phyloP scores from a whole-genome alignment of 2,329 filamentous ascomycete genomes.

The Phoma herbarum region DNA sequence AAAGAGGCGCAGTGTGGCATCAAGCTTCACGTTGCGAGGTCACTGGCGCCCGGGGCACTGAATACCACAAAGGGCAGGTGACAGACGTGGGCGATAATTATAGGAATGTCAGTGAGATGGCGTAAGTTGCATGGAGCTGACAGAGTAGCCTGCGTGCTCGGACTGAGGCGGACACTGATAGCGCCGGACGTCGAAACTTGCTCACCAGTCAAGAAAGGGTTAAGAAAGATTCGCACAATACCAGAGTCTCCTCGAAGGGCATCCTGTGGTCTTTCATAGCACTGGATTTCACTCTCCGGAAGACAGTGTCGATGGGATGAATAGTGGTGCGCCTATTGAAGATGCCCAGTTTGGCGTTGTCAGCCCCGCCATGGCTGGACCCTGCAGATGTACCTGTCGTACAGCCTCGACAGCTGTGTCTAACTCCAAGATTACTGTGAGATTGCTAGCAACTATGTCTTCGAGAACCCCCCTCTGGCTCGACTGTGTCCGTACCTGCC shows the following conservation, averaged over 20 bases:
- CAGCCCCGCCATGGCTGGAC: constrained; percentile 31
- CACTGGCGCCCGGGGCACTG: background rate
- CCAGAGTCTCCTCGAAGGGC: background rate
- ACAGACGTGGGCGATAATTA: constrained; percentile 4
- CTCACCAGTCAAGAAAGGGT: constrained; percentile 10
- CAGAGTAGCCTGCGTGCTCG: constrained; percentile 18
- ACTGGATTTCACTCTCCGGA: background rate
- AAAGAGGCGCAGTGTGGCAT: constrained; percentile 10
- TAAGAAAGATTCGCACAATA: background rate
- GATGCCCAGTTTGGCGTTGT: constrained; percentile 14
- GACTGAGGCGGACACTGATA: constrained; percentile 19
- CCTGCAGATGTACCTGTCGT: constrained; percentile 24
- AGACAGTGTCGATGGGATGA: constrained; percentile 6
- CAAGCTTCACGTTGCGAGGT: background rate
- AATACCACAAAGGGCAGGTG: constrained; percentile 4
- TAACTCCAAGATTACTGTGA: background rate
- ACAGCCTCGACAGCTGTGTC: constrained; percentile 10
- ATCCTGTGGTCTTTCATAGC: background rate
- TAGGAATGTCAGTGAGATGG: constrained; percentile 12
- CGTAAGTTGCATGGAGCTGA: constrained; percentile 24
- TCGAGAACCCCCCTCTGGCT: constrained; percentile 49
- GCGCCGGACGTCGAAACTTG: constrained; percentile 26
- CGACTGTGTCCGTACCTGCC: constrained; percentile 47
- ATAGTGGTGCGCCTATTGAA: constrained; percentile 27
- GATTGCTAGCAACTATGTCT: constrained; percentile 1